Conservation (phyloP, 106 monocot genomes). For the Narthecium ossifragum region DNA sequence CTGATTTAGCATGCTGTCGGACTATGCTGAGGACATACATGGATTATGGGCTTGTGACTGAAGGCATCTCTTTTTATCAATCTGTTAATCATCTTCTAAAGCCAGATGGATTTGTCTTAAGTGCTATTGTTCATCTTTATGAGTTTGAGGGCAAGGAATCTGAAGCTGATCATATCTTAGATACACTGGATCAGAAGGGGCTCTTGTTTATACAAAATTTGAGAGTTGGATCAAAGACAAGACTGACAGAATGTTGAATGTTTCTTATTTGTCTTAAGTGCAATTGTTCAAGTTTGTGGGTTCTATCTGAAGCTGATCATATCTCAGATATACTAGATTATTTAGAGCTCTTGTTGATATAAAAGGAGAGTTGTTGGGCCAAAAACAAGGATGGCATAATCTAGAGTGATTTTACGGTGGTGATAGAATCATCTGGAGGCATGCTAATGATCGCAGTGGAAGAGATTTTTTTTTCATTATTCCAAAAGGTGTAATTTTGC, state of each 20-base stretch:
- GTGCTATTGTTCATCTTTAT: constrained; percentile 83
- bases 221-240: constrained; percentile 56
- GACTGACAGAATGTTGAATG: background rate
- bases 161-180: constrained; percentile 44
- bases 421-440: too few species aligned
- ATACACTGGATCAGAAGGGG: constrained; percentile 40
- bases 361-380: background rate
- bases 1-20: constrained; percentile 75
- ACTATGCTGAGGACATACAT: constrained; percentile 71
- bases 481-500: too few species aligned
- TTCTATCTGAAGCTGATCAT: constrained; percentile 33
- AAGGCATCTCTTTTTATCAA: constrained; percentile 73
- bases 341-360: constrained; percentile 13
- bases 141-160: constrained; percentile 33
- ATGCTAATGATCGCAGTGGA: too few species aligned
- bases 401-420: too few species aligned
- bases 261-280: constrained; percentile 74
- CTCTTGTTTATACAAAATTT: constrained; percentile 66
- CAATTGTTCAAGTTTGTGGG: constrained; percentile 75
- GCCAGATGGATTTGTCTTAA: constrained; percentile 76
- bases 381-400: background rate
- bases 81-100: constrained; percentile 34
- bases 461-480: too few species aligned
- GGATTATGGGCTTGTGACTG: constrained; percentile 52
- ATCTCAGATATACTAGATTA: constrained; percentile 47